phyloP scores from a whole-genome alignment of 2,329 filamentous ascomycete genomes.

The Pestalotiopsis sp. region DNA sequence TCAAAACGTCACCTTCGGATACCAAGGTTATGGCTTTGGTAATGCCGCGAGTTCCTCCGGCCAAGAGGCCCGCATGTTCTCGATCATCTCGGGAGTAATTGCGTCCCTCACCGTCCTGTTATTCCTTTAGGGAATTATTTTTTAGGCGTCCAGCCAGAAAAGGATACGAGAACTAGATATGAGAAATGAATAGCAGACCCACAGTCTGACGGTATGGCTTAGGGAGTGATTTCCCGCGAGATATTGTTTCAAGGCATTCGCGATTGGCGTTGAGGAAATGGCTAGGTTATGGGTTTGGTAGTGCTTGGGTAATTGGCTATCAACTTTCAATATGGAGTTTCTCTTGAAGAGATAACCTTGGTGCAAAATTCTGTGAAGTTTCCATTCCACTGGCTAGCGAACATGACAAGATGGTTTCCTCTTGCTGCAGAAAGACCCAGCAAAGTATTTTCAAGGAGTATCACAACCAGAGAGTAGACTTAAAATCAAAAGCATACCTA shows the following conservation, averaged over 20 bases:
- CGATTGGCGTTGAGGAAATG: not conserved
- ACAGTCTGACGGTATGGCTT: not conserved
- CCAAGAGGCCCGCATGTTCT: not conserved
- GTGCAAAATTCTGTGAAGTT: not conserved
- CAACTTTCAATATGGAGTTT: not conserved
- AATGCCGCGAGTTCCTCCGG: constrained; percentile 29
- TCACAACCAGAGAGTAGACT: no score
- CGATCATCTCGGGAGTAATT: no score
- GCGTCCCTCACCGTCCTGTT: not conserved
- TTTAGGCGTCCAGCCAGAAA: no score
- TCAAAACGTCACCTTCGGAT: constrained; percentile 73
- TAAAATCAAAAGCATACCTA: no score
- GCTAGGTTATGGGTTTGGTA: not conserved
- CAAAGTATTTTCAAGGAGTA: no score
- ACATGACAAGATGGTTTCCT: no score
- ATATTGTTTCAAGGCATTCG: not conserved
- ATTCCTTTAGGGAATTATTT: not conserved
- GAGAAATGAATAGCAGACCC: no score
- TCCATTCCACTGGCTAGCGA: no score
- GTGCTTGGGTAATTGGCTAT: not conserved
- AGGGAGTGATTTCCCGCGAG: not conserved
- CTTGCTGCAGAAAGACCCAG: no score
- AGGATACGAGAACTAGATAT: no score
- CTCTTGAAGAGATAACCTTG: not conserved
- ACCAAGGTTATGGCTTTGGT: constrained; percentile 57